Conservation (phyloP, 2,329 filamentous ascomycete species). For the Neofusicoccum cordaticola region DNA sequence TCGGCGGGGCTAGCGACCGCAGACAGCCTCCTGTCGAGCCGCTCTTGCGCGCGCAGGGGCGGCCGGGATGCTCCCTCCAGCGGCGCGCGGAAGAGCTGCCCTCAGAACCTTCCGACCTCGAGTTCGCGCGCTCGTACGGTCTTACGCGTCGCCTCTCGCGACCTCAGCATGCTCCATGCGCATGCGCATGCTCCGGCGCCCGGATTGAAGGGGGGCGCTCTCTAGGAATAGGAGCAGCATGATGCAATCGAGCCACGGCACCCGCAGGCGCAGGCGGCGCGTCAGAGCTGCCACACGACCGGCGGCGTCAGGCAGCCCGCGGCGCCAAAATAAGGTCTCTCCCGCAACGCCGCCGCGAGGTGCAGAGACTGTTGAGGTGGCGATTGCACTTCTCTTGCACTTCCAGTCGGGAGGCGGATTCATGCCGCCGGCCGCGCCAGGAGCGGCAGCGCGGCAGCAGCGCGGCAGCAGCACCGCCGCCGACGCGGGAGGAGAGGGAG, state of each 20-base stretch:
- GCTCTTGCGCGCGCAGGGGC: conserved; percentile 1
- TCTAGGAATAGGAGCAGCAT: conserved; percentile 2
- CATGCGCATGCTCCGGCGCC: neutral
- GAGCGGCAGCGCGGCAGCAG: neutral
- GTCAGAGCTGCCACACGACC: neutral
- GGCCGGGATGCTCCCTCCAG: conserved; percentile 8
- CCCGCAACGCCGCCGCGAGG: neutral
- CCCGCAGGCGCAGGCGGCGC: neutral
- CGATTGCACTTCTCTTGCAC: neutral
- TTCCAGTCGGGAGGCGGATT: neutral
- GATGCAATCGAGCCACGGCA: conserved; percentile 1
- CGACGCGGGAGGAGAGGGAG: neutral
- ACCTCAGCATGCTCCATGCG: neutral
- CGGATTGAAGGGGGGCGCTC: conserved; percentile 3
- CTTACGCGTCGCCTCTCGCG: conserved; percentile 6
- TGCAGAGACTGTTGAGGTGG: neutral
- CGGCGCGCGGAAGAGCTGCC: neutral
- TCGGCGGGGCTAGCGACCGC: neutral
- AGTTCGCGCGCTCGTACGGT: neutral
- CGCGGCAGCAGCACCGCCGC: neutral
- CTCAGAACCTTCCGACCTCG: neutral
- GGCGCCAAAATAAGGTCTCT: conserved; percentile 3
- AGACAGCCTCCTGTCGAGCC: neutral
- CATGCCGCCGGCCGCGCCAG: neutral
- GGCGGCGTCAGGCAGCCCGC: neutral